These are phyloP conservation scores for Umbelopsis isabellina DNA, from an alignment of 192 early-diverging fungal genomes.

Conservation along the genomic window DNA sequence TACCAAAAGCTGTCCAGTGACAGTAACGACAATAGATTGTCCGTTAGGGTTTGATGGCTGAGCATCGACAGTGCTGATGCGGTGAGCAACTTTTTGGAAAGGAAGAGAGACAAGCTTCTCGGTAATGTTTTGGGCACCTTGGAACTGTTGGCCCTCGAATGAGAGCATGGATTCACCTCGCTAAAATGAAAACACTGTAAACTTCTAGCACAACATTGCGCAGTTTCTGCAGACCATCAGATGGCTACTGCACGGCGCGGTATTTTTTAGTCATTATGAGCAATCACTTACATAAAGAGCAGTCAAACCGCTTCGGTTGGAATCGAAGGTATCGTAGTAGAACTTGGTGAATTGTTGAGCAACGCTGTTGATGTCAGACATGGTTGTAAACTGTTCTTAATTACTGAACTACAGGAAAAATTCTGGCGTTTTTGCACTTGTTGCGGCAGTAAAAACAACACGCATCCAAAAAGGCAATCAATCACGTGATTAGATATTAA, in stretches of 20 bases:
- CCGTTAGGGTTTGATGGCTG: slow-evolving; percentile 70
- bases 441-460: no score
- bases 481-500: no score
- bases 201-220: no score
- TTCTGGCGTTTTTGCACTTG: no score
- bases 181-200: slow-evolving; percentile 50
- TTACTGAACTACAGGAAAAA: no score
- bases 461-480: no score
- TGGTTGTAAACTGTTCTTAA: no score
- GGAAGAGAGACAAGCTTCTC: slow-evolving; percentile 79
- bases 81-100: slow-evolving; percentile 75
- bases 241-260: not conserved
- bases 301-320: slow-evolving; percentile 61
- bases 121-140: slow-evolving; percentile 66
- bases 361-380: slow-evolving; percentile 32
- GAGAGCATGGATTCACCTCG: slow-evolving; percentile 80
- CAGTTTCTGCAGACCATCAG: no score
- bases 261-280: not conserved
- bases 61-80: slow-evolving; percentile 77
- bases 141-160: slow-evolving; percentile 76
- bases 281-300: slow-evolving; percentile 77
- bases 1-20: slow-evolving; percentile 89
- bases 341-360: slow-evolving; percentile 79
- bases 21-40: slow-evolving; percentile 73
- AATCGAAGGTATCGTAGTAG: slow-evolving; percentile 90